These are phyloP conservation scores for Aplosporella prunicola DNA, from an alignment of 2,329 filamentous ascomycete species.

Conservation along the genomic window DNA sequence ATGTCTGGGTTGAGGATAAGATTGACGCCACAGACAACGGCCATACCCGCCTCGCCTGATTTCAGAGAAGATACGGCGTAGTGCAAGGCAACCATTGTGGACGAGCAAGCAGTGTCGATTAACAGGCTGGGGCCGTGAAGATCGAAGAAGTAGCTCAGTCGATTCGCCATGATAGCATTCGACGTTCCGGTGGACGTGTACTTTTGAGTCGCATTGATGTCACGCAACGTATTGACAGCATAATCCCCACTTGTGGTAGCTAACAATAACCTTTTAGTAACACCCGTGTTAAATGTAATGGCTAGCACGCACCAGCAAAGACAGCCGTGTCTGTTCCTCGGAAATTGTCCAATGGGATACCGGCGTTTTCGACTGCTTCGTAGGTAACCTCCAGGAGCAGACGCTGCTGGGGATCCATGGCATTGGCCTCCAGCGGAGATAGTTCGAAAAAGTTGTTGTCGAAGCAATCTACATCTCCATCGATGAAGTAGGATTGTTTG, in stretches of 20 bases:
- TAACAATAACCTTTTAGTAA: too few species aligned
- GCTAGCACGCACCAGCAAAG: too few species aligned
- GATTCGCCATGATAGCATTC: conserved; percentile 25
- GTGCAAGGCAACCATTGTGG: conserved; percentile 19
- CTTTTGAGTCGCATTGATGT: too few species aligned
- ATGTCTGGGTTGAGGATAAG: neutral
- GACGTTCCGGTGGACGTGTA: conserved; percentile 22
- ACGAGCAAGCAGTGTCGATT: conserved; percentile 25
- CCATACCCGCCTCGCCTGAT: conserved; percentile 8
- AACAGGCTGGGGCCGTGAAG: conserved; percentile 27
- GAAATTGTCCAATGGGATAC: conserved; percentile 18
- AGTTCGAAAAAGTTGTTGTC: conserved; percentile 25
- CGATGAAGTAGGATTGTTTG: conserved; percentile 24
- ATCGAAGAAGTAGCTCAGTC: conserved; percentile 30
- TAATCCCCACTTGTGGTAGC: too few species aligned
- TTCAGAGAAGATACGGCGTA: conserved; percentile 18
- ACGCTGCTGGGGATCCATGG: conserved; percentile 21
- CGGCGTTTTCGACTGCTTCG: conserved; percentile 32
- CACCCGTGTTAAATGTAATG: too few species aligned
- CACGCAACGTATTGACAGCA: too few species aligned
- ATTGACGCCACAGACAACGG: conserved; percentile 9
- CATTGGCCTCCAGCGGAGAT: conserved; percentile 16
- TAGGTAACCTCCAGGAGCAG: conserved; percentile 23
- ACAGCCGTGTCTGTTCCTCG: too few species aligned
- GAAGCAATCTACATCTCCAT: too few species aligned